phyloP scores from a whole-genome alignment of 2,329 filamentous ascomycete genomes.

The Beauveria sp. region DNA sequence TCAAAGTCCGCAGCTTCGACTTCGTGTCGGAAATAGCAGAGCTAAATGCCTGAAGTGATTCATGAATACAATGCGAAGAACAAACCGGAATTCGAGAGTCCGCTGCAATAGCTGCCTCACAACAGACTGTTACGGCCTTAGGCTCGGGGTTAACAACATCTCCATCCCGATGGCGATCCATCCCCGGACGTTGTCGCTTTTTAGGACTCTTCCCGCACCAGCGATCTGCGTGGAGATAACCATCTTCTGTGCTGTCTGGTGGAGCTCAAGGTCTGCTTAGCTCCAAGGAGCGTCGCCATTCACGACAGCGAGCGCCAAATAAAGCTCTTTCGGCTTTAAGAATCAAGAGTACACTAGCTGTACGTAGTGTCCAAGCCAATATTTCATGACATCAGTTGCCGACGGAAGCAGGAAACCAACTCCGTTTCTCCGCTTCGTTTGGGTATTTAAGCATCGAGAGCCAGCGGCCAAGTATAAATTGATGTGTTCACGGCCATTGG shows the following conservation, averaged over 20 bases:
- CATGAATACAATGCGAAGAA: neutral
- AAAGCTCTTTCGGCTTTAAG: constrained; percentile 4
- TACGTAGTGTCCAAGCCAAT: neutral
- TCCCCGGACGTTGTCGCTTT: no score
- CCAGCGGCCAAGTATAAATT: neutral
- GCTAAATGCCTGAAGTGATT: neutral
- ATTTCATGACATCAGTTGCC: constrained; percentile 3
- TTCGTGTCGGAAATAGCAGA: neutral
- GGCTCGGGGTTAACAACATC: neutral
- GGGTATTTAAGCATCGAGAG: neutral
- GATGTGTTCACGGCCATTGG: neutral
- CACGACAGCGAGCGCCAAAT: neutral
- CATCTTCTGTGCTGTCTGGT: neutral
- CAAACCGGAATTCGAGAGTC: neutral
- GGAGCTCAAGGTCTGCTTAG: neutral
- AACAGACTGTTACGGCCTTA: no score
- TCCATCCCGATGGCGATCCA: neutral
- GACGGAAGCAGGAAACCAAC: neutral
- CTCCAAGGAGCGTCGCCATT: neutral
- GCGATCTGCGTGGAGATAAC: neutral
- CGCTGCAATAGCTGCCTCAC: neutral
- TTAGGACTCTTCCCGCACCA: no score
- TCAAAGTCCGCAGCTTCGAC: neutral
- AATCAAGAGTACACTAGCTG: neutral
- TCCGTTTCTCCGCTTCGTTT: neutral